Evolutionary conservation across 495 filamentous ascomycete genomes (phyloP).

Genomic region (Aspergillus incahuasiensis): DNA sequence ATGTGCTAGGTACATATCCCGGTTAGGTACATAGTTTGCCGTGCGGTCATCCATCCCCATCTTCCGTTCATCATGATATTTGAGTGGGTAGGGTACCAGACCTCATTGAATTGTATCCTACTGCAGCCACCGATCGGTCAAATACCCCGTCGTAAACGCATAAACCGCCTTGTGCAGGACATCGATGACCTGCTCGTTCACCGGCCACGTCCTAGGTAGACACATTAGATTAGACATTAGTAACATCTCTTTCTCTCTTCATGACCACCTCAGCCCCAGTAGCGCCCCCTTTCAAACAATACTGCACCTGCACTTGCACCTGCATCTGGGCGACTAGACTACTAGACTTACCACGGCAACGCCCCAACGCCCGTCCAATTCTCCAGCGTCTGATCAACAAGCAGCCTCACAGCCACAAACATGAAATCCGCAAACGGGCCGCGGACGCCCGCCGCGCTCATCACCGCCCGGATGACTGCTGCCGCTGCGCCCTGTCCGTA

Average conservation of each 20-base stretch:
- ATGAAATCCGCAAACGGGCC: constrained; percentile 7
- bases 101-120: too few relatives aligned
- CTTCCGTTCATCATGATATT: too few relatives aligned
- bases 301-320: background rate
- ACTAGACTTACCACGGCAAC: background rate
- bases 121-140: constrained; percentile 4
- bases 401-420: background rate
- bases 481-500: constrained; percentile 6
- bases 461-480: background rate
- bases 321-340: background rate
- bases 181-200: constrained; percentile 3
- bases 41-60: too few relatives aligned
- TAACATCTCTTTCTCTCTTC: too few relatives aligned
- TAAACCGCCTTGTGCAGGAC: constrained; percentile 1
- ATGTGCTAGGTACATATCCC: too few relatives aligned
- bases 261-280: too few relatives aligned
- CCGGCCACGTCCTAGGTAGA: constrained; percentile 7
- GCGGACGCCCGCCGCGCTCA: background rate
- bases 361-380: constrained; percentile 1
- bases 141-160: constrained; percentile 1
- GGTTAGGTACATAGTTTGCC: too few relatives aligned
- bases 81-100: too few relatives aligned
- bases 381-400: constrained; percentile 4
- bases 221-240: too few relatives aligned
- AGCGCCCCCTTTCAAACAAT: too few relatives aligned